A percentile compares a stretch with the other conserved stretches of the same genome.
Conservation (phyloP, 1,139 yeast species). For the Petasospora fabianii region DNA sequence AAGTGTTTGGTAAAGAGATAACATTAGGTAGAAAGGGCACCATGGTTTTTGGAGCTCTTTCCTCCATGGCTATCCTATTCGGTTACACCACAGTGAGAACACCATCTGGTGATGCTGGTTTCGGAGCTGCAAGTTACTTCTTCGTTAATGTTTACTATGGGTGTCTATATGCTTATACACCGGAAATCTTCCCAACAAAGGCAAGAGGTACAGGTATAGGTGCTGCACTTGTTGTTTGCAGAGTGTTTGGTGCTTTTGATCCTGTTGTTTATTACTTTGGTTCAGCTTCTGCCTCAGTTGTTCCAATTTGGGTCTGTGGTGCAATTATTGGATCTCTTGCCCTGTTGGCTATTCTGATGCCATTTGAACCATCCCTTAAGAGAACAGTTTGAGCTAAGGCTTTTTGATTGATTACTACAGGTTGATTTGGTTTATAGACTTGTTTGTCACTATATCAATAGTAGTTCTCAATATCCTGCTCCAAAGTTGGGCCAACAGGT, state of each 20-base stretch:
- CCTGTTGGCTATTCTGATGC: conserved; percentile 38
- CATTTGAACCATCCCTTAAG: conserved; percentile 45
- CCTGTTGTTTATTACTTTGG: conserved; percentile 50
- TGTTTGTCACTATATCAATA: too few species aligned
- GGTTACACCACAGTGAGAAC: conserved; percentile 54
- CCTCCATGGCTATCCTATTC: conserved; percentile 52
- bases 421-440: too few species aligned
- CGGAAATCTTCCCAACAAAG: conserved; percentile 49
- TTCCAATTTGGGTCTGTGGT: conserved; percentile 60
- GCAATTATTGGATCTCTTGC: conserved; percentile 47
- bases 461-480: conserved; percentile 26
- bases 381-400: conserved; percentile 17
- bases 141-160: conserved; percentile 50
- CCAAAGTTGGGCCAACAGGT: conserved; percentile 23
- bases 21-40: conserved; percentile 52
- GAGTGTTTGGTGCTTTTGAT: conserved; percentile 43
- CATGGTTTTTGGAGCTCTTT: conserved; percentile 49
- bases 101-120: conserved; percentile 48
- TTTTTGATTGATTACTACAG: too few species aligned
- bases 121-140: conserved; percentile 48
- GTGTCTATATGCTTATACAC: conserved; percentile 48
- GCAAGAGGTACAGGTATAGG: conserved; percentile 53
- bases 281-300: conserved; percentile 38
- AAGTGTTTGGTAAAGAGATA: conserved; percentile 13
- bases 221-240: conserved; percentile 38